Percentiles rank a stretch among this genome's conserved stretches.
Conservation (phyloP, 1,284 basidiomycete genomes). For the Ustilago loliicola region DNA sequence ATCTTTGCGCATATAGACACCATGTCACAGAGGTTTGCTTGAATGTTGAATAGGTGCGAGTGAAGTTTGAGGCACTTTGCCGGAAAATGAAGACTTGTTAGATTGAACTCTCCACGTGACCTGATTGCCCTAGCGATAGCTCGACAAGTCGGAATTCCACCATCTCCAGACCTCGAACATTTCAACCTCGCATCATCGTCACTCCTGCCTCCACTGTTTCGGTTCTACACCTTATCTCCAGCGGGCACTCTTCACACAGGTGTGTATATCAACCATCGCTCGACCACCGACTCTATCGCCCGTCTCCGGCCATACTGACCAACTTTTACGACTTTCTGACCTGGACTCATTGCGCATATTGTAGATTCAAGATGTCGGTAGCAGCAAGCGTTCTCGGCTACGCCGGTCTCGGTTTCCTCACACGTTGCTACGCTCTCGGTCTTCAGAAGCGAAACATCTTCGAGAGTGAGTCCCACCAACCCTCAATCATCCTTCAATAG, state of each 20-base stretch:
- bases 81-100: constrained; percentile 4
- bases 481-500: not conserved
- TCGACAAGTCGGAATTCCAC: constrained; percentile 17
- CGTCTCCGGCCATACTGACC: not conserved
- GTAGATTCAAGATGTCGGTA: constrained; percentile 34
- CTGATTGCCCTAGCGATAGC: constrained; percentile 4
- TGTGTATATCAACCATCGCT: constrained; percentile 3
- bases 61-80: not conserved
- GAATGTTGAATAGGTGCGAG: too few species aligned
- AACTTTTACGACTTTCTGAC: not conserved
- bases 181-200: constrained; percentile 16
- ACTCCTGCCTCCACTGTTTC: constrained; percentile 1
- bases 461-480: constrained; percentile 60
- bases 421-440: constrained; percentile 68
- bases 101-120: constrained; percentile 18
- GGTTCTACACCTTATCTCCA: not conserved
- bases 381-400: constrained; percentile 66
- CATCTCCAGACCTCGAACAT: constrained; percentile 27
- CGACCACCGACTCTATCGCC: not conserved
- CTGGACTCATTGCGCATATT: not conserved
- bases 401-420: constrained; percentile 67
- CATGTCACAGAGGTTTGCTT: too few species aligned
- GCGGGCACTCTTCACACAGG: constrained; percentile 9
- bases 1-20: too few species aligned
- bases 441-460: constrained; percentile 69